Evolutionary conservation across 2,329 filamentous ascomycete genomes (phyloP).

Genomic region (Botrytis porri): DNA sequence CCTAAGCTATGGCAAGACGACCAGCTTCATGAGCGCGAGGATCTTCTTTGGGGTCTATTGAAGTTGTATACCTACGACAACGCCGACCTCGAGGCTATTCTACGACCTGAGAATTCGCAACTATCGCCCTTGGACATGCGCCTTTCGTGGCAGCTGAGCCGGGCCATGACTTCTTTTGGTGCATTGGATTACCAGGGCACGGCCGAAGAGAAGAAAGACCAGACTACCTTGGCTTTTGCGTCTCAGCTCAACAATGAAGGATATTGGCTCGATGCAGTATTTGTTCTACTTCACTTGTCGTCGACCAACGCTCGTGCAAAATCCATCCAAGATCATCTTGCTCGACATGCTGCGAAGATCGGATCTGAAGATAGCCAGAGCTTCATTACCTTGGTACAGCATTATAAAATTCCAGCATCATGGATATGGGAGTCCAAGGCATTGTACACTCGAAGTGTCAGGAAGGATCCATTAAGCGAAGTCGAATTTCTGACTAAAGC

Average conservation of each 20-base stretch:
- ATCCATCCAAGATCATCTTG: constrained; percentile 70
- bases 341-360: constrained; percentile 66
- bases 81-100: constrained; percentile 62
- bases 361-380: constrained; percentile 54
- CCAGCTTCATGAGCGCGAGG: constrained; percentile 59
- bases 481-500: constrained; percentile 79
- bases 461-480: constrained; percentile 66
- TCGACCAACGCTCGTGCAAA: constrained; percentile 59
- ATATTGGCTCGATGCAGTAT: constrained; percentile 68
- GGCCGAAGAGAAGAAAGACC: constrained; percentile 59
- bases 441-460: constrained; percentile 71
- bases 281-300: constrained; percentile 75
- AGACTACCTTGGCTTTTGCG: constrained; percentile 63
- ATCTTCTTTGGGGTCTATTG: constrained; percentile 83
- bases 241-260: constrained; percentile 60
- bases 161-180: constrained; percentile 54
- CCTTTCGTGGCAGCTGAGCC: constrained; percentile 81
- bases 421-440: constrained; percentile 92
- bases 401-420: constrained; percentile 65
- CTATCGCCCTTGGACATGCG: constrained; percentile 72
- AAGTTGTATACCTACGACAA: constrained; percentile 71
- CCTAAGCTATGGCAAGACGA: constrained; percentile 59
- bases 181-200: constrained; percentile 53
- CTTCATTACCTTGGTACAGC: constrained; percentile 59
- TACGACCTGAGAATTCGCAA: constrained; percentile 74